Evolutionary conservation across 805 yeast genomes (phyloP).

Genomic region (Tetrapisispora iriomotensis): DNA sequence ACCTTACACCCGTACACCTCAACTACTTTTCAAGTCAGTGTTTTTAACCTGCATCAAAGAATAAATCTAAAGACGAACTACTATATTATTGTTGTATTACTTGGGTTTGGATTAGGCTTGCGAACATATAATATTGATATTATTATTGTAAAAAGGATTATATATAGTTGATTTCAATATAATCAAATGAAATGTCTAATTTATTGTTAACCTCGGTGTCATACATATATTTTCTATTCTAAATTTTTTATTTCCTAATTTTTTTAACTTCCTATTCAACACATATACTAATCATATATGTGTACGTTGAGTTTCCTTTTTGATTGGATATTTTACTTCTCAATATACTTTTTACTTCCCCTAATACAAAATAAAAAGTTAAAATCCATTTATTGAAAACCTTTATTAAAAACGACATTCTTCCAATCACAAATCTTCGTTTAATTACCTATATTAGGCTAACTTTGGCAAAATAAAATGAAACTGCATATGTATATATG

Average conservation of each 20-base stretch:
- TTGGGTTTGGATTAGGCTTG: constrained; percentile 3
- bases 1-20: constrained; percentile 4
- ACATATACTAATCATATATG: neutral
- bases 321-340: constrained; percentile 3
- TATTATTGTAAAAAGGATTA: neutral
- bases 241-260: neutral
- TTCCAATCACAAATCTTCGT: neutral
- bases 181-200: constrained; percentile 1
- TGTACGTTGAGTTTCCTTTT: constrained; percentile 1
- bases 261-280: neutral
- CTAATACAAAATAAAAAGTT: neutral
- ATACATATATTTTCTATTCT: neutral
- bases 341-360: neutral
- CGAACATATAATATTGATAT: neutral
- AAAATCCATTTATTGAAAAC: constrained; percentile 2
- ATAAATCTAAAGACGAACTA: constrained; percentile 3
- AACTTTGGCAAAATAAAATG: too few relatives aligned
- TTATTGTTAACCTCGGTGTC: constrained; percentile 3
- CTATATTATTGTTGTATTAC: neutral
- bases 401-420: neutral
- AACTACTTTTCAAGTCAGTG: neutral
- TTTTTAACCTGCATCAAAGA: constrained; percentile 1
- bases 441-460: neutral
- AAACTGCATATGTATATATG: too few relatives aligned
- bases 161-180: neutral